Percentiles rank a stretch among this genome's conserved stretches.
phyloP scores from a whole-genome alignment of 495 filamentous ascomycete species.

The Cercophora scortea region DNA sequence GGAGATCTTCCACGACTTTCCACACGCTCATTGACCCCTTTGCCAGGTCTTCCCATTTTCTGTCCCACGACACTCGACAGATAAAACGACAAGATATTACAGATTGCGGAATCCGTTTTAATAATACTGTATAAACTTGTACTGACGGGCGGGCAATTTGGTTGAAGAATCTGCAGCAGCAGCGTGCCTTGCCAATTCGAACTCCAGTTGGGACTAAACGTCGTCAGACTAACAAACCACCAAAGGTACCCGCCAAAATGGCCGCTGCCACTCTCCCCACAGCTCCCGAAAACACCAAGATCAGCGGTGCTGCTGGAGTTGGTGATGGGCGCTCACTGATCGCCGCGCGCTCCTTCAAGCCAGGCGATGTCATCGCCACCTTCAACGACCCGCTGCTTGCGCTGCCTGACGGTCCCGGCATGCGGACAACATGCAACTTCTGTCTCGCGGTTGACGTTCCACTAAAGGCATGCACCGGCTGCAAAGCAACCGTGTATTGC shows the following conservation, averaged over 20 bases:
- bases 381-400: constrained; percentile 33
- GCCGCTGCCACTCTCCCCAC: neutral
- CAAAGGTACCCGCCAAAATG: neutral
- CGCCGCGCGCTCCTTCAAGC: constrained; percentile 21
- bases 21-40: no score
- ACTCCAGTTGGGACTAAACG: no score
- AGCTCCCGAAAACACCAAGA: neutral
- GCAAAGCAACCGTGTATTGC: constrained; percentile 47
- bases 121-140: no score
- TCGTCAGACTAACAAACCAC: no score
- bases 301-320: neutral
- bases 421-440: constrained; percentile 33
- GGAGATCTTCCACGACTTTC: no score
- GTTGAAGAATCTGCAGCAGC: no score
- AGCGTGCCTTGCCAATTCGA: no score
- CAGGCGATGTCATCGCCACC: constrained; percentile 33
- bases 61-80: no score
- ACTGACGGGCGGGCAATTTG: no score
- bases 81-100: no score
- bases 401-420: constrained; percentile 29
- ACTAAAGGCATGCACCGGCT: constrained; percentile 41
- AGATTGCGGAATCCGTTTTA: no score
- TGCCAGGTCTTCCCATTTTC: no score
- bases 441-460: constrained; percentile 22
- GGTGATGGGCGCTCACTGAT: constrained; percentile 28